Evolutionary conservation across 148 eudicot species (phyloP).

Genomic region (Tetragonia tetragonoides): DNA sequence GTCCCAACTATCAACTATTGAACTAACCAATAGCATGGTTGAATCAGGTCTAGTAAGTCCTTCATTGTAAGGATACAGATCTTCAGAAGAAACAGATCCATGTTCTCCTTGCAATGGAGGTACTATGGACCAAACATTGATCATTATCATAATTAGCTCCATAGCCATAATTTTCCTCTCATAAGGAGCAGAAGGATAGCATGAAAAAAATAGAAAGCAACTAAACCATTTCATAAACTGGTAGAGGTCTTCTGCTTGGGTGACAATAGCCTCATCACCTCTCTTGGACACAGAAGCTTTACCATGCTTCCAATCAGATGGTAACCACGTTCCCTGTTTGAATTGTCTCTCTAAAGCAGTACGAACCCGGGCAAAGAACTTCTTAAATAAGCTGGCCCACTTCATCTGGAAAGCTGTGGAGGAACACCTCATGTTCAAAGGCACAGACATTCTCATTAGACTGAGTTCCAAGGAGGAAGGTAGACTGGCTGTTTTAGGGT

Average conservation of each 20-base stretch:
- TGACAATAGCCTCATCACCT: conserved; percentile 31
- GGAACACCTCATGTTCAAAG: conserved; percentile 92
- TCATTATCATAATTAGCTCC: conserved; percentile 85
- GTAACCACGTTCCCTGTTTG: conserved; percentile 71
- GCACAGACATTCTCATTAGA: conserved; percentile 76
- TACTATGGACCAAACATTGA: conserved; percentile 72
- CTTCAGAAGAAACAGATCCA: conserved; percentile 37
- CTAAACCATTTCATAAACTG: conserved; percentile 86
- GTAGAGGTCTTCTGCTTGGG: conserved; percentile 66
- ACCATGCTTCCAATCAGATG: conserved; percentile 34
- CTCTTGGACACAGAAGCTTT: conserved; percentile 23
- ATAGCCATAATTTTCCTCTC: conserved; percentile 97
- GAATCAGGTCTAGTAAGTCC: conserved; percentile 77
- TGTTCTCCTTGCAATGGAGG: conserved; percentile 39
- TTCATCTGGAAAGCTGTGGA: conserved; percentile 98
- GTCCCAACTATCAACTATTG: conserved; percentile 98
- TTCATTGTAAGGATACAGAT: conserved; percentile 57
- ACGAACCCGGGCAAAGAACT: conserved; percentile 86
- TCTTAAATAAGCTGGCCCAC: conserved; percentile 88
- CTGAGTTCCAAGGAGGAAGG: conserved; percentile 87
- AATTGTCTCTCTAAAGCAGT: conserved; percentile 88
- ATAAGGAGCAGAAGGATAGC: conserved; percentile 98
- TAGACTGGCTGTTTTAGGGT: conserved; percentile 88
- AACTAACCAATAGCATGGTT: conserved; percentile 79
- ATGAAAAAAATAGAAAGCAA: conserved; percentile 79